Base-by-base conservation (phyloP, 352 stramenopile species). In the Globisporangium irregulare region DNA sequence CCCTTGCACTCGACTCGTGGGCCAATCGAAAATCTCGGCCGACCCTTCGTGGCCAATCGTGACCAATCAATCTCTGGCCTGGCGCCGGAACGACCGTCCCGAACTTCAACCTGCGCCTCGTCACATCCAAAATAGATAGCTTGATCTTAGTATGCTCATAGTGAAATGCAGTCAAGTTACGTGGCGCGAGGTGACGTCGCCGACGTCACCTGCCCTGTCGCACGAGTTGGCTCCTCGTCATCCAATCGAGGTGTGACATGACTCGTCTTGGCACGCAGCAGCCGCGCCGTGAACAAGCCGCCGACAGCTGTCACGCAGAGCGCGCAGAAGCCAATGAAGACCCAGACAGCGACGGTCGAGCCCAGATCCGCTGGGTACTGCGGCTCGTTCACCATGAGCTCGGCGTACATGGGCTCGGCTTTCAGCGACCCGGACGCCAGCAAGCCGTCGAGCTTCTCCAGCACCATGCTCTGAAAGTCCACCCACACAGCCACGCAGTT, bases 281-380 rank as follows among this genome's bases (percentile, higher is more conserved):
- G 73, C 54, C 81, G 73, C n/a, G 73, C 60, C 4, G 63, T 27
- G 59, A 90, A 82, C 29, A 90, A 63, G 29, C 24, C 38, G 1
- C 43, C 73, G 24, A 73, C 71, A 24, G 67, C 70, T 10, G 53
- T 69, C 15, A 85, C 51, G 27, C 77, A 78, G n/a, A 69, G 68
- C 1, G 57, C 67, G 34, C 82, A 89, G 62, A 90, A 81, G 22
- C 76, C 74, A 7, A 92, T 71, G 56, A 89, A 92, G 34, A 86
- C 64, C 79, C 82, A 92, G 56, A 92, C 74, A 6, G 73, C 76
- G n/a, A 90, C 55, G 34, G 71, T 86, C 51, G 80, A 68, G 20
- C 72, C 76, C 20, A 83, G 59, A 64, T 65, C 81, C 27, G 71
- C 41, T 1, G 75, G 71, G 64, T 84, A 84, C 62, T 86, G 77